Percentiles rank a stretch among this genome's conserved stretches.
Evolutionary conservation across 768 basidiomycete genomes (phyloP).

Genomic region (Lactarius sanguifluus): DNA sequence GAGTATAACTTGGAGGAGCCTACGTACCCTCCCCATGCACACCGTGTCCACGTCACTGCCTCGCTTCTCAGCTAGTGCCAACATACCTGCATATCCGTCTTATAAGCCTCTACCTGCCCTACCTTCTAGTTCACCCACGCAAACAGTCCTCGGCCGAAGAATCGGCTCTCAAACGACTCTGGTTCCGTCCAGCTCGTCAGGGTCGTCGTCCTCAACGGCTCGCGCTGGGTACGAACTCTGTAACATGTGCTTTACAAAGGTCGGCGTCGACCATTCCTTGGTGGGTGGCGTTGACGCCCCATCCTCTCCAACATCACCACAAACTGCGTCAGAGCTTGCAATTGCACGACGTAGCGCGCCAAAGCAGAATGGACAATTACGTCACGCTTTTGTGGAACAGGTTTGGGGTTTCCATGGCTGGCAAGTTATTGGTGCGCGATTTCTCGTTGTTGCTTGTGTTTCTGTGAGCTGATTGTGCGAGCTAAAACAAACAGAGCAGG

Average conservation of each 20-base stretch:
- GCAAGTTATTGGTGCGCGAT: constrained; percentile 80
- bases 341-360: constrained; percentile 65
- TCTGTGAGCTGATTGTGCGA: not conserved
- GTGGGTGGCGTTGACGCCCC: constrained; percentile 45
- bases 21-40: constrained; percentile 17
- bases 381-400: constrained; percentile 86
- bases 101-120: constrained; percentile 50
- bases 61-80: constrained; percentile 7
- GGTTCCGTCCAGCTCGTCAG: constrained; percentile 28
- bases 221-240: constrained; percentile 82
- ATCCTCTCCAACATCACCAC: constrained; percentile 41
- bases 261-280: constrained; percentile 75
- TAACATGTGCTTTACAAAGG: constrained; percentile 70
- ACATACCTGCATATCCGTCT: constrained; percentile 12
- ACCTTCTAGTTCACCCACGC: constrained; percentile 33
- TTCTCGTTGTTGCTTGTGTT: constrained; percentile 11
- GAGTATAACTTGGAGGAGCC: constrained; percentile 9
- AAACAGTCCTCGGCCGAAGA: constrained; percentile 6
- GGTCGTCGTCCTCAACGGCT: constrained; percentile 17
- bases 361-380: constrained; percentile 66
- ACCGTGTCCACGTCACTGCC: constrained; percentile 11
- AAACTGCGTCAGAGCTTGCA: constrained; percentile 45
- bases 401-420: constrained; percentile 82
- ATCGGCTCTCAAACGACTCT: constrained; percentile 25
- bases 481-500: constrained; percentile 54